Evolutionary conservation across 1,284 basidiomycete genomes (phyloP).

Genomic region (Xerocomus alliaceus): DNA sequence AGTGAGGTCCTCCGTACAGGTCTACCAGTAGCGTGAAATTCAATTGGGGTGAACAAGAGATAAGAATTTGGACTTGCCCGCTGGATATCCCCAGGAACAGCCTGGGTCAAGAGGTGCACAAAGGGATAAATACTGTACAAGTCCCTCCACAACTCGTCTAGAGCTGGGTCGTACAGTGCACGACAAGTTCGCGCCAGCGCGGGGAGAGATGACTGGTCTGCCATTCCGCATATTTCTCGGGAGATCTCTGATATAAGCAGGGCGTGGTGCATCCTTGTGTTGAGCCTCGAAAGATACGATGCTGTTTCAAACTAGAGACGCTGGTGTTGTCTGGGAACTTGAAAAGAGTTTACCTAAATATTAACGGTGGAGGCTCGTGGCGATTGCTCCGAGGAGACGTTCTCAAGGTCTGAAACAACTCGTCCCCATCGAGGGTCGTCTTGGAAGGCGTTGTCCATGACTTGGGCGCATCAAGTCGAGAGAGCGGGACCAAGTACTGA

Average conservation of each 20-base stretch:
- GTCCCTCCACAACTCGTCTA: constrained; percentile 36
- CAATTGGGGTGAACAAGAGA: not conserved
- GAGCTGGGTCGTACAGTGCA: constrained; percentile 29
- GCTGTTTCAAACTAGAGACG: not conserved
- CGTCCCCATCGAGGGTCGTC: not conserved
- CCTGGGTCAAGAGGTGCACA: constrained; percentile 24
- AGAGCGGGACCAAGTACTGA: no score
- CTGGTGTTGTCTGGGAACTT: constrained; percentile 5
- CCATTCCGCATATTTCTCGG: constrained; percentile 22
- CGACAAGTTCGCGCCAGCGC: constrained; percentile 33
- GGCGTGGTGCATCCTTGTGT: constrained; percentile 31
- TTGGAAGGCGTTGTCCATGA: not conserved
- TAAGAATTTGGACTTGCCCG: constrained; percentile 16
- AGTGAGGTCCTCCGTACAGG: not conserved
- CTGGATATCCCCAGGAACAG: not conserved
- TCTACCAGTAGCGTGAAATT: not conserved
- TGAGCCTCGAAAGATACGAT: not conserved
- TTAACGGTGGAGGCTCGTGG: constrained; percentile 4
- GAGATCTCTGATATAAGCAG: constrained; percentile 32
- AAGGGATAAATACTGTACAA: constrained; percentile 31
- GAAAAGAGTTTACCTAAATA: constrained; percentile 32
- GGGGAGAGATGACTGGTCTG: constrained; percentile 25
- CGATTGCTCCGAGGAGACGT: not conserved
- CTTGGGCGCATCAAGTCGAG: no score
- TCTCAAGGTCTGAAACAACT: no score